Base-by-base conservation (phyloP, 2,329 filamentous ascomycete species). In the Pleurostoma richardsiae region DNA sequence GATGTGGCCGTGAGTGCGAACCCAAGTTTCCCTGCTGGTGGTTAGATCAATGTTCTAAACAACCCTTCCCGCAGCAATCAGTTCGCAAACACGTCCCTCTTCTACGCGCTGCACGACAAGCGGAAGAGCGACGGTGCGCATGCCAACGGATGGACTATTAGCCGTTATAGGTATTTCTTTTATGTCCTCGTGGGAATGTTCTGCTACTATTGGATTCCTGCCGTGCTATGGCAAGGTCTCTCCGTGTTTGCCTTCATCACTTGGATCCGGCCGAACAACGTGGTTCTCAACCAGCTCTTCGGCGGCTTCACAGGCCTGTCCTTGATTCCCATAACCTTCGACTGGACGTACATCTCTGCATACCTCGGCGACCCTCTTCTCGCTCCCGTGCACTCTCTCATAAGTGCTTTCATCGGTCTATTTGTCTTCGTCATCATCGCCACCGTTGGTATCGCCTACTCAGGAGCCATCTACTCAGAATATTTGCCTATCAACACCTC, bases 401-500 rank as follows among this genome's bases (percentile, higher is more conserved):
- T 68, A 6, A 73, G 72, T n/a, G 71, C 68, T 5, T 51, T 73
- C 2, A 54, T 69, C 29, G 68, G 69, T 2, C 54, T 72, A 1
- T 54, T 72, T 3, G 41, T 72, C 11, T 72, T 72, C 41, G 59
- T 66, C 29, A 59, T 66, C 10, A 56, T 71, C 26, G 52, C 70
- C 4, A 74, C 77, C 26, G 74, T 76, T 3, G 70, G 70, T 5
- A 66, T 77, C 19, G 65, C 70, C 10, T 76, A 74, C 54, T 64
- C 63, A 0, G 72, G 72, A 11, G 64, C 68, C 0, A 64, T 70
- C 59, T 68, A 74, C 51, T 68, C 74, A 0, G 72, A 76, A 3
- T 81, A 80, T 48, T 59, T 83, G 11, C 79, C 80, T 0, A 69
- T 83, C 46, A 73, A 78, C 30, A 72, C 72, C 8, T 74, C 76